Base-by-base conservation (phyloP, 1,284 basidiomycete species). In the Mycosarcoma mackinlayi region DNA sequence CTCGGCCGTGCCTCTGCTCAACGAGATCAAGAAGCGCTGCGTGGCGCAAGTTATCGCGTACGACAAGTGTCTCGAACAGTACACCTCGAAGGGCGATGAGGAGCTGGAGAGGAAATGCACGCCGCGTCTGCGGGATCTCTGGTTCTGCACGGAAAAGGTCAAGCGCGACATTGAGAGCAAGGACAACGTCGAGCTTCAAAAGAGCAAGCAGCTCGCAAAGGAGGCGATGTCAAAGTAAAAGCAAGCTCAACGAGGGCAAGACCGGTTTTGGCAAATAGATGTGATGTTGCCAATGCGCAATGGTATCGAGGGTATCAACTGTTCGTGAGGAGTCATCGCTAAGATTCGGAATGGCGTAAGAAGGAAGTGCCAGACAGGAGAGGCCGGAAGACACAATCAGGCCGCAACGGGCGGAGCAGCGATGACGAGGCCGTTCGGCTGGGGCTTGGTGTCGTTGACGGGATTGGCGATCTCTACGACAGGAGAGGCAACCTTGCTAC, bases 91-190 rank as follows among this genome's bases (percentile, higher is more conserved):
- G 27, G 63, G 60, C 9, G 76, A 80, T 28, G 73, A 72, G 3
- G 75, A 71, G 54, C 57, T 81, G 25, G 70, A 76, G 11, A 57
- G 39, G 38, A 63, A 65, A 28, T 81, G 79, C 56, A 77, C 77
- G 30, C 76, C 78, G 3, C 55, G 31, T 25, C 51, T 81, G 41
- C 41, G 64, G 16, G 70, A 68, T 14, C 71, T 81, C 6, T 74
- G 73, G 60, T 55, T 72, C 37, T 81, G 79, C 52, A 79, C 79
- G 4, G 73, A 80, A 35, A 67, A 58, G 14, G 77, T 81, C 14
- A 79, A 78, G 61, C 46, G 65, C 2, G 70, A 78, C 37, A 34
- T 73, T 18, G 61, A 75, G 25, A 30, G 13, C 2, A 49, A 52
- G 28, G 59, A 50, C 21, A 58, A 65, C 27, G 34, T n/a, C 3